Conservation (phyloP, 352 stramenopile genomes). For the Phytophthora agathidicida region DNA sequence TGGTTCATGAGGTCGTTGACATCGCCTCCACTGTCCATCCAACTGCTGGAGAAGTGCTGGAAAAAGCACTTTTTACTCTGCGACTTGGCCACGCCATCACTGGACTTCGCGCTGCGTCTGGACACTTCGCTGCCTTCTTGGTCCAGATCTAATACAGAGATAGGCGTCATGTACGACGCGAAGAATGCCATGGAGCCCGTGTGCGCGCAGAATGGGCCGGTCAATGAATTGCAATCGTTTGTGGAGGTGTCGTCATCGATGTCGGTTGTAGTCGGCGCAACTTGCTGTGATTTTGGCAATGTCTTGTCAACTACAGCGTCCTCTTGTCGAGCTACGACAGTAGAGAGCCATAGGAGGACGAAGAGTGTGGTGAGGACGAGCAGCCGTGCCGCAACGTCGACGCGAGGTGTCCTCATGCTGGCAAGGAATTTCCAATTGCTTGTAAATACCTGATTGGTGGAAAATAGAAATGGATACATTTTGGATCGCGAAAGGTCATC, state of each 20-base stretch:
- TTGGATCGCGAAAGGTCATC: constrained; percentile 32
- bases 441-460: constrained; percentile 15
- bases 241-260: neutral
- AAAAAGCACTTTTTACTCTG: constrained; percentile 66
- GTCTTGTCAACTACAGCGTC: neutral
- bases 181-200: constrained; percentile 42
- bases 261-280: neutral
- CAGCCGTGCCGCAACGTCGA: neutral
- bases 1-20: constrained; percentile 69
- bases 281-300: neutral
- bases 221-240: constrained; percentile 65
- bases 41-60: constrained; percentile 61
- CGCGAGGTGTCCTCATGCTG: constrained; percentile 6
- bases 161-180: constrained; percentile 67
- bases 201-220: constrained; percentile 62
- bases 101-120: neutral
- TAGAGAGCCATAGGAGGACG: constrained; percentile 6
- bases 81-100: constrained; percentile 3
- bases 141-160: constrained; percentile 38
- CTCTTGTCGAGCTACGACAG: neutral
- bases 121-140: constrained; percentile 16
- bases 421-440: neutral
- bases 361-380: constrained; percentile 8
- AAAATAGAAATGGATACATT: constrained; percentile 23
- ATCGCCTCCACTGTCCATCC: constrained; percentile 74